Percentiles rank a stretch among this genome's conserved stretches.
These are phyloP conservation scores for Penicillium sp. DNA, from an alignment of 2,329 filamentous ascomycete species.

Conservation along the genomic window DNA sequence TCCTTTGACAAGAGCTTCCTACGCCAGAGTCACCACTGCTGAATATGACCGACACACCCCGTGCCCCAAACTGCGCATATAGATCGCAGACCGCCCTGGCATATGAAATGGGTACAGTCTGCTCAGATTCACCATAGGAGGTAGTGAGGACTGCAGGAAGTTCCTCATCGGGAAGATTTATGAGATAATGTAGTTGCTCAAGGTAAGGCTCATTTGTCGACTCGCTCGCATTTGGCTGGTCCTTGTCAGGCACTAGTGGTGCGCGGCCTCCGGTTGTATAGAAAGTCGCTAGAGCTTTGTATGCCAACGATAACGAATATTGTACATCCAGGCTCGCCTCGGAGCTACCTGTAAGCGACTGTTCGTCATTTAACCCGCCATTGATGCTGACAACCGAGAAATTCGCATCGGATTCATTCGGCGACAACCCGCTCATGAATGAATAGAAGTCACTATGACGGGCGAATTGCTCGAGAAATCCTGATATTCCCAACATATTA, in stretches of 20 bases:
- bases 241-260: conserved; percentile 54
- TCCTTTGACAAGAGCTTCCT: conserved; percentile 58
- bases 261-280: conserved; percentile 65
- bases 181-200: conserved; percentile 64
- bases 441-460: conserved; percentile 59
- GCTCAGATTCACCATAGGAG: conserved; percentile 74
- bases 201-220: conserved; percentile 70
- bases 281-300: conserved; percentile 59
- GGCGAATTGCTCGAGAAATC: conserved; percentile 57
- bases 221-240: conserved; percentile 41
- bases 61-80: conserved; percentile 67
- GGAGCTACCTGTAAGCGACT: conserved; percentile 44
- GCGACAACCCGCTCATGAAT: conserved; percentile 61
- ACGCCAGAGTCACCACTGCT: conserved; percentile 67
- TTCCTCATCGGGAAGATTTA: conserved; percentile 56
- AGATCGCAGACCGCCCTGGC: conserved; percentile 64
- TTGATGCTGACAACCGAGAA: conserved; percentile 65
- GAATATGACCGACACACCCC: conserved; percentile 70
- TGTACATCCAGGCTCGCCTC: conserved; percentile 70
- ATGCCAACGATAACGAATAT: conserved; percentile 61
- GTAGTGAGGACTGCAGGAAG: conserved; percentile 68
- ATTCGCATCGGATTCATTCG: conserved; percentile 54
- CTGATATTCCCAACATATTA: conserved; percentile 51
- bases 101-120: conserved; percentile 63
- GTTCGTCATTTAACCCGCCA: conserved; percentile 57